Percentiles rank a stretch among this genome's conserved stretches.
These are phyloP conservation scores for Pseudopyrenochaeta lycopersici DNA, from an alignment of 2,329 filamentous ascomycete species.

Conservation along the genomic window DNA sequence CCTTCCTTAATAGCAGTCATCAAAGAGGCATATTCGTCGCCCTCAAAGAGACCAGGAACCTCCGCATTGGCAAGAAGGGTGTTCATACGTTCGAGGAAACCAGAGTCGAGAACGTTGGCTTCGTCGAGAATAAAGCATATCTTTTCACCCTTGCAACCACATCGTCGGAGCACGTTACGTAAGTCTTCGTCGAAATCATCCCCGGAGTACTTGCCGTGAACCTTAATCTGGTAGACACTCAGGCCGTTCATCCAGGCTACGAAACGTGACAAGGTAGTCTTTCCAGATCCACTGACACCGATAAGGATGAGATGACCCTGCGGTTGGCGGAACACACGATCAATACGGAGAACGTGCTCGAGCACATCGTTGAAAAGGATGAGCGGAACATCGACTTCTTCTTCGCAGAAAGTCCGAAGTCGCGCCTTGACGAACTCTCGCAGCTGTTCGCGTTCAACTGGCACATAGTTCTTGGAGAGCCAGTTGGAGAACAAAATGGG, in stretches of 20 bases:
- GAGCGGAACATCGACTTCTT: constrained; percentile 97
- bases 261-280: constrained; percentile 96
- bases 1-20: constrained; percentile 99
- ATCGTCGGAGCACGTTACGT: constrained; percentile 88
- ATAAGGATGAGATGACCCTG: constrained; percentile 98
- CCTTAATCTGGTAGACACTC: constrained; percentile 99
- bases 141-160: constrained; percentile 98
- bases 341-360: constrained; percentile 97
- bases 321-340: constrained; percentile 97
- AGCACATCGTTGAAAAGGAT: constrained; percentile 99
- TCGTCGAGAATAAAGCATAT: constrained; percentile 99
- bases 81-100: constrained; percentile 99
- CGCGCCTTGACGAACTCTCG: constrained; percentile 97
- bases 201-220: constrained; percentile 96
- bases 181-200: constrained; percentile 99
- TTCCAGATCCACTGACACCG: constrained; percentile 97
- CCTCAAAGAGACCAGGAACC: constrained; percentile 97
- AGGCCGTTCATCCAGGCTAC: constrained; percentile 99
- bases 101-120: constrained; percentile 96
- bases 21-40: constrained; percentile 96
- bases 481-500: constrained; percentile 99
- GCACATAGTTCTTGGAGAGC: constrained; percentile 98
- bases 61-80: constrained; percentile 98
- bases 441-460: constrained; percentile 92
- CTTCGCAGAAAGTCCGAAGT: constrained; percentile 97